Evolutionary conservation across 2,329 filamentous ascomycete species (phyloP), one percentile per base, ranked within the genome.

Genomic region (Talaromyces sp.): DNA sequence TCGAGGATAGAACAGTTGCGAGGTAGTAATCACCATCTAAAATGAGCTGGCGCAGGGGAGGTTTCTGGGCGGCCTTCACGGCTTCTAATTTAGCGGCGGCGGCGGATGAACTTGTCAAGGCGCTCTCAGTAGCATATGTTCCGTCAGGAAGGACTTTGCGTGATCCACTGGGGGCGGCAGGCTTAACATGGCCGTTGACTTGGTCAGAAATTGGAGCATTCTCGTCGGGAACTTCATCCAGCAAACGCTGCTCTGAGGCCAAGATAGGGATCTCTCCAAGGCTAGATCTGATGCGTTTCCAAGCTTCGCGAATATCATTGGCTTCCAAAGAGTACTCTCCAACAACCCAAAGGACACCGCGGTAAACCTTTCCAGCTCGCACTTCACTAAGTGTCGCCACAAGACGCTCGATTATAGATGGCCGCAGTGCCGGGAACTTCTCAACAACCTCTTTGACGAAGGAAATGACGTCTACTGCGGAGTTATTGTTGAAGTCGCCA

Each of bases 371-470:
- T 53, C 95, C 95, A 65, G 95, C 93, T 63, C 95, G 89, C 30
- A 99, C 95, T 76, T 99, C 95, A 69, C 89, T 89, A 52, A 99
- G 82, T 1, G 95, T 98, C 14, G 91, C 89, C 6, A 98, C 93
- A 16, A 99, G 82, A 64, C 93, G 89, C 70, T 90, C 87, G 6
- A 98, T 89, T 68, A 99, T 98, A 0, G 91, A 90, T 36, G 88
- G 86, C 64, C 95, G 88, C 62, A 99, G 84, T 69, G 91, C 88
- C 7, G 95, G 95, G 81, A 98, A 99, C 72, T 96, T 96, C 79
- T 99, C 95, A 6, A 98, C 94, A 3, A 99, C 95, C 75, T 99
- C 95, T 79, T 99, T 99, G 66, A 99, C 93, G 73, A 99, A 99
- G 60, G 92, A 93, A 72, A 99, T 98, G 59, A 99, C 94, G 76